Base-by-base conservation (phyloP, 2,329 filamentous ascomycete species). In the Phaeosphaeria sp. region DNA sequence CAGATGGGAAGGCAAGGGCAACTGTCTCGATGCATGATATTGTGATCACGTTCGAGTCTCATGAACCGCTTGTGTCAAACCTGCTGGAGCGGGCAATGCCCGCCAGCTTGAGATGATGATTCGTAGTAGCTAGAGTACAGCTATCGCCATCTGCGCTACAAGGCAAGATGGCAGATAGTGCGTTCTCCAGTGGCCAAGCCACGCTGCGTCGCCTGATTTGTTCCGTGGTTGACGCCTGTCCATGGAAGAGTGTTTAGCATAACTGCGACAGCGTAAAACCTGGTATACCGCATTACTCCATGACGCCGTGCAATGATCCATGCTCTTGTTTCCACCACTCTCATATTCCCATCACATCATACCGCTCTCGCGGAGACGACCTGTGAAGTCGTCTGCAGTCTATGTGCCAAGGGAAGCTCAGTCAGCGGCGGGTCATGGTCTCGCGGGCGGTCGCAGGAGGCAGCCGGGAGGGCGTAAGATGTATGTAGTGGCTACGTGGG, bases 11-110 rank as follows among this genome's bases (percentile, higher is more conserved):
- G 58, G 64, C 67, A 68, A 71, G 63, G 67, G 64, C 64, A 60
- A 61, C 64, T 70, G 69, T 68, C 74, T 73, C 74, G 73, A 76
- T 74, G 56, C 74, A 76, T 75, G 74, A 76, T 66, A 69, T 74
- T 61, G 54, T 59, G 47, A 75, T 76, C 74, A 75, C 72, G 74
- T 74, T 76, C 74, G 74, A 76, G 73, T 56, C 67, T 61, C 63
- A 55, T 58, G 63, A 63, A 70, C 69, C 66, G 53, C 70, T 72
- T 72, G 71, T 65, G 60, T 55, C 64, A 73, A 70, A 73, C 71
- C 70, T 74, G 63, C 67, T 67, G 61, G 59, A 58, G 55, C 60
- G 64, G 64, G 56, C 65, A 57, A 51, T 52, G 57, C 63, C 55
- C 63, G 61, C 65, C 55, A 69, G 62, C 60, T 57, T 56, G 59